Evolutionary conservation across 2,329 filamentous ascomycete genomes (phyloP).

Genomic region (Camptophora hylomeconis): DNA sequence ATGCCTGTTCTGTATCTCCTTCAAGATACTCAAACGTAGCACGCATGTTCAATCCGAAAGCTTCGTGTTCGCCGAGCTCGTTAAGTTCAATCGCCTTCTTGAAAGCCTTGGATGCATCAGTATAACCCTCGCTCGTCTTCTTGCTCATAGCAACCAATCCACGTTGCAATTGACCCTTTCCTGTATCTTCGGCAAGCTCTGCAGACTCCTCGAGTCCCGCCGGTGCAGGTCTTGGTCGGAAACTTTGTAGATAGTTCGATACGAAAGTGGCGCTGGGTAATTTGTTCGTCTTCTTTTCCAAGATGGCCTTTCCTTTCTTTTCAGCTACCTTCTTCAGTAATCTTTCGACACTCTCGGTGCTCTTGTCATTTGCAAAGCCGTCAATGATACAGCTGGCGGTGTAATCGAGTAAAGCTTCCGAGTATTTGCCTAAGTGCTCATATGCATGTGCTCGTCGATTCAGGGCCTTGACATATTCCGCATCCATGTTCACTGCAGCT

Average conservation of each 20-base stretch:
- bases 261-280: slow-evolving; percentile 94
- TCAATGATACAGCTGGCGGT: slow-evolving; percentile 99
- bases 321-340: slow-evolving; percentile 95
- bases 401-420: slow-evolving; percentile 91
- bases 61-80: slow-evolving; percentile 69
- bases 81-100: slow-evolving; percentile 75
- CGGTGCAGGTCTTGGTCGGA: slow-evolving; percentile 70
- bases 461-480: slow-evolving; percentile 92
- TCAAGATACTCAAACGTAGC: slow-evolving; percentile 90
- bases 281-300: slow-evolving; percentile 67
- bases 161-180: slow-evolving; percentile 73
- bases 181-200: slow-evolving; percentile 65
- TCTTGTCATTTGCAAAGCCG: slow-evolving; percentile 82
- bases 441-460: slow-evolving; percentile 95
- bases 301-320: slow-evolving; percentile 79
- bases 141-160: slow-evolving; percentile 69
- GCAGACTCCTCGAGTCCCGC: slow-evolving; percentile 67
- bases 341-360: slow-evolving; percentile 79
- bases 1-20: slow-evolving; percentile 71
- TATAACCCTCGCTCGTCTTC: slow-evolving; percentile 83
- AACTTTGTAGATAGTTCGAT: slow-evolving; percentile 97
- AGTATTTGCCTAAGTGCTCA: slow-evolving; percentile 81
- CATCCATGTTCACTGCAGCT: slow-evolving; percentile 83
- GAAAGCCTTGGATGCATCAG: slow-evolving; percentile 74
- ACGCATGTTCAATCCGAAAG: slow-evolving; percentile 88